These are phyloP conservation scores for Candida sp. DNA, from an alignment of 1,139 yeast species.

Conservation along the genomic window DNA sequence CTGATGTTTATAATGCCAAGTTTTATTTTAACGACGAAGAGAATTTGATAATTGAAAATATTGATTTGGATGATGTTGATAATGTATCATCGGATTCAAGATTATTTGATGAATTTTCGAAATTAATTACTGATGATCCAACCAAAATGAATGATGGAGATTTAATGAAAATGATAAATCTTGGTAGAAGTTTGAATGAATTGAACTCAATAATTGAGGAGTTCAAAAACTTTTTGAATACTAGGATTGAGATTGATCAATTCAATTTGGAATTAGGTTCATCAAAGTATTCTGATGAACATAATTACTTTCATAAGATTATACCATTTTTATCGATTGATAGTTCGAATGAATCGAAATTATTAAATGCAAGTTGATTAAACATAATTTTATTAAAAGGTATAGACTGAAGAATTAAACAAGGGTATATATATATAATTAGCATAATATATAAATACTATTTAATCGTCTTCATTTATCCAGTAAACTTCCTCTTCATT, in stretches of 20 bases:
- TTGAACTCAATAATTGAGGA: conserved; percentile 57
- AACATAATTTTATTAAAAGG: too few relatives aligned
- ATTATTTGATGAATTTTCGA: conserved; percentile 6
- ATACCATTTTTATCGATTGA: conserved; percentile 43
- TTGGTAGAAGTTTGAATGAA: conserved; percentile 67
- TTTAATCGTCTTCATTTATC: conserved; percentile 1
- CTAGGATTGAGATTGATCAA: conserved; percentile 34
- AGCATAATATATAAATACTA: not conserved
- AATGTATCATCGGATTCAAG: conserved; percentile 9
- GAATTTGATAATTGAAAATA: conserved; percentile 11
- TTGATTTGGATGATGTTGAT: conserved; percentile 7
- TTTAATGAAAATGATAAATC: conserved; percentile 20
- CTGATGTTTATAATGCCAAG: conserved; percentile 24
- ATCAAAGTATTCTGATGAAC: conserved; percentile 19
- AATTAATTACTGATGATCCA: not conserved
- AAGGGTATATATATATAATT: not conserved
- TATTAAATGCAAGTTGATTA: conserved; percentile 32
- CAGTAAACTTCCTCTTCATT: not conserved
- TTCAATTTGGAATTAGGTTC: conserved; percentile 16
- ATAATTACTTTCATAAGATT: conserved; percentile 33
- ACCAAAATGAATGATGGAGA: not conserved
- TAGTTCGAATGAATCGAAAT: conserved; percentile 32
- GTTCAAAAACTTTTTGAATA: conserved; percentile 52
- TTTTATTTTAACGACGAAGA: conserved; percentile 31
- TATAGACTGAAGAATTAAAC: not conserved